Conservation (phyloP, 1,284 basidiomycete genomes). For the Cerioporus squamosus region DNA sequence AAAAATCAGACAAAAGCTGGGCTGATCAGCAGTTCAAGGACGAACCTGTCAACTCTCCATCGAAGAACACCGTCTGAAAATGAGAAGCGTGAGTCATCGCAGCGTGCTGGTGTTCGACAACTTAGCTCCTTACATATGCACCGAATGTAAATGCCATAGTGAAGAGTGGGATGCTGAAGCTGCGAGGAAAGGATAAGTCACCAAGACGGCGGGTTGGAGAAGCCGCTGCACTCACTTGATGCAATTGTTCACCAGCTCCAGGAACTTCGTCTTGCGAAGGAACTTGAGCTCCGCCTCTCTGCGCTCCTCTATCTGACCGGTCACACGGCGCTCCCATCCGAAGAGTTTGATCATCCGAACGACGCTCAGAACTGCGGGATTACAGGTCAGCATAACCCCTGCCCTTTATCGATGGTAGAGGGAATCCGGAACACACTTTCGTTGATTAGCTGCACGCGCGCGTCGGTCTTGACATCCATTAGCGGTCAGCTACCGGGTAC, state of each 20-base stretch:
- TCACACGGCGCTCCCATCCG: constrained; percentile 56
- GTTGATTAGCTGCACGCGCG: constrained; percentile 51
- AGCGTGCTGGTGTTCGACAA: no score
- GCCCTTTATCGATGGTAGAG: neutral
- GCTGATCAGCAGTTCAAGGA: neutral
- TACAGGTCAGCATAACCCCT: neutral
- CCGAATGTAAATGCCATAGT: constrained; percentile 70
- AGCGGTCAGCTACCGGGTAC: neutral
- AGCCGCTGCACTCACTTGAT: constrained; percentile 35
- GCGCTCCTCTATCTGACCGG: constrained; percentile 48
- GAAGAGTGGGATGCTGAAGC: constrained; percentile 61
- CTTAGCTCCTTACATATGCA: constrained; percentile 43
- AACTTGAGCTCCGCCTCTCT: constrained; percentile 56
- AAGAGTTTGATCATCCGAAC: constrained; percentile 67
- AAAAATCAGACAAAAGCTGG: constrained; percentile 22
- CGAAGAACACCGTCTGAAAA: constrained; percentile 35
- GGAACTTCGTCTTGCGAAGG: constrained; percentile 45
- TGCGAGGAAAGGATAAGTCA: constrained; percentile 25
- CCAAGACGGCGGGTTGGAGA: neutral
- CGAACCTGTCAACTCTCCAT: constrained; percentile 32
- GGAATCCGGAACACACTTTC: constrained; percentile 38
- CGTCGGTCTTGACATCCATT: constrained; percentile 42
- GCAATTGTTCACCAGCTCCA: constrained; percentile 39
- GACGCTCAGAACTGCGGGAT: constrained; percentile 36
- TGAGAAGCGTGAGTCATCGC: no score